A percentile compares a stretch with the other conserved stretches of the same genome.
Evolutionary conservation across 2,329 filamentous ascomycete genomes (phyloP).

Genomic region (Aspergillus niger): DNA sequence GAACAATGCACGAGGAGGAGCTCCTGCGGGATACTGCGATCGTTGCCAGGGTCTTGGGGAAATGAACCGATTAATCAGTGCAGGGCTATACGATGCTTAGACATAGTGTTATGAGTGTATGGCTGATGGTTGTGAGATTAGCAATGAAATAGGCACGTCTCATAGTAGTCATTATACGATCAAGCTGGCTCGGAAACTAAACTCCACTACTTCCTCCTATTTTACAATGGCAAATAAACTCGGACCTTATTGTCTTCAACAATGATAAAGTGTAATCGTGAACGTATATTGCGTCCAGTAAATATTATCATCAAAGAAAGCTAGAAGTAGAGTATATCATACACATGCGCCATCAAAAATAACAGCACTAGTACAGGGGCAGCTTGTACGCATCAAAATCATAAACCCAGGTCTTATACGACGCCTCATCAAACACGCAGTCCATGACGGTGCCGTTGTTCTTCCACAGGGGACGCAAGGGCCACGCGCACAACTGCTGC

Average conservation of each 20-base stretch:
- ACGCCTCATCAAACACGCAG: conserved; percentile 19
- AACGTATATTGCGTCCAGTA: background rate
- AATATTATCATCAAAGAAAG: background rate
- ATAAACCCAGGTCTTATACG: conserved; percentile 20
- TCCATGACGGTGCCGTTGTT: conserved; percentile 7
- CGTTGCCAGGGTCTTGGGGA: background rate
- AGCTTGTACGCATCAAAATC: conserved; percentile 19
- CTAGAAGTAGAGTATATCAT: background rate
- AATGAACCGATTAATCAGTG: background rate
- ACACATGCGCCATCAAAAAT: no score
- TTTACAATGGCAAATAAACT: no score
- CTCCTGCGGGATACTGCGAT: background rate
- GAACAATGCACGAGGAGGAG: background rate
- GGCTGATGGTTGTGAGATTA: no score
- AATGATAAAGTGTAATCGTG: no score
- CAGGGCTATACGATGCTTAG: no score
- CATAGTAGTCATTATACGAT: no score
- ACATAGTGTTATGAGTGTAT: no score
- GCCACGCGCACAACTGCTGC: conserved; percentile 39
- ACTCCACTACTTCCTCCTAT: no score
- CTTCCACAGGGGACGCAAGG: conserved; percentile 33
- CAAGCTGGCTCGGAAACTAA: no score
- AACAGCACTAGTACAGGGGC: conserved; percentile 14
- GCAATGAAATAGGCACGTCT: no score
- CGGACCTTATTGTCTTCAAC: no score